Percentiles rank a stretch among this genome's conserved stretches.
Conservation (phyloP, 2,329 filamentous ascomycete species). For the Aspergillus luchuensis region DNA sequence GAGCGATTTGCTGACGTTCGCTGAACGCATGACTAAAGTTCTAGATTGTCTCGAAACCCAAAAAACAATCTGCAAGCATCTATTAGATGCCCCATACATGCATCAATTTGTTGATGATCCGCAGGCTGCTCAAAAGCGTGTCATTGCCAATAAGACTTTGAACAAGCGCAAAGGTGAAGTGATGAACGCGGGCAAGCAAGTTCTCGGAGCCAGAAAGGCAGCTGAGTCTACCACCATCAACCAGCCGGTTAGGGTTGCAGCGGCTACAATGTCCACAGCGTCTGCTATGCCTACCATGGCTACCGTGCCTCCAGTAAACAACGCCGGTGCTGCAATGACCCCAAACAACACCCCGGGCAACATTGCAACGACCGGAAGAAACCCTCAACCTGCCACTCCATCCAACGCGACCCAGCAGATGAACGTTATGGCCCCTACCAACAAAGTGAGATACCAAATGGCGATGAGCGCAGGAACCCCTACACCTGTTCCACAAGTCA, state of each 20-base stretch:
- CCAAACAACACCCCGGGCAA: not conserved
- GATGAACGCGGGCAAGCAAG: slow-evolving; percentile 37
- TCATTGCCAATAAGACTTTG: slow-evolving; percentile 36
- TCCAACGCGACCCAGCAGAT: not conserved
- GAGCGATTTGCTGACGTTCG: slow-evolving; percentile 23
- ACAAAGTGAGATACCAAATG: not conserved
- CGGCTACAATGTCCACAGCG: not conserved
- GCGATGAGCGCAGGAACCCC: not conserved
- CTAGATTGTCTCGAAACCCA: slow-evolving; percentile 28
- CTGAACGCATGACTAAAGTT: slow-evolving; percentile 21
- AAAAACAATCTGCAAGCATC: slow-evolving; percentile 46
- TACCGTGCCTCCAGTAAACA: too few species aligned
- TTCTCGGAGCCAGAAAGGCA: slow-evolving; percentile 13
- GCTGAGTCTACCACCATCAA: not conserved
- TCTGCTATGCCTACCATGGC: too few species aligned
- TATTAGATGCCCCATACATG: slow-evolving; percentile 38
- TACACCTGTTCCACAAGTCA: too few species aligned
- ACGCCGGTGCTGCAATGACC: not conserved
- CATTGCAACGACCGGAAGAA: not conserved
- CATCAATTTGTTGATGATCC: slow-evolving; percentile 42
- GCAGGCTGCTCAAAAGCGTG: slow-evolving; percentile 28
- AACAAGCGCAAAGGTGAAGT: slow-evolving; percentile 36
- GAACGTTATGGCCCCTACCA: not conserved
- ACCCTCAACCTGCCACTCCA: not conserved
- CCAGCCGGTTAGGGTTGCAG: not conserved